phyloP scores from a whole-genome alignment of 495 filamentous ascomycete species.

The Parathielavia appendiculata region DNA sequence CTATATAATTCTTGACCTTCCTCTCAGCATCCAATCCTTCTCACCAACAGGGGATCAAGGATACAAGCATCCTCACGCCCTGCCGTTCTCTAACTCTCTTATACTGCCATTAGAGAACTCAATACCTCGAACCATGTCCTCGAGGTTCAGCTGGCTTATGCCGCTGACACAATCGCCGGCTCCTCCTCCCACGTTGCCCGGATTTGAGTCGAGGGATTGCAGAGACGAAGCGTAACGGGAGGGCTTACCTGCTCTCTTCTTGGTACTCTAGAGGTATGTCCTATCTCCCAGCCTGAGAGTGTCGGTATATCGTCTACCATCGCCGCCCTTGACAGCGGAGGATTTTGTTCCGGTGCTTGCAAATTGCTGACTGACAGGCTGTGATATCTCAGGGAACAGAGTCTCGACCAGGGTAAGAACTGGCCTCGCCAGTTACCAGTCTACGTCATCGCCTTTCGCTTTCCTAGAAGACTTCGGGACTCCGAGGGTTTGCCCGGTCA shows the following conservation, averaged over 20 bases:
- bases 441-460: neutral
- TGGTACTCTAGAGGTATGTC: conserved; percentile 1
- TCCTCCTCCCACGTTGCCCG: too few species aligned
- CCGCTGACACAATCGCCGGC: neutral
- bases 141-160: neutral
- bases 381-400: conserved; percentile 7
- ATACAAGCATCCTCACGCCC: neutral
- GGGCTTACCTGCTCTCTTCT: neutral
- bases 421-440: neutral
- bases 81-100: too few species aligned
- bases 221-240: neutral
- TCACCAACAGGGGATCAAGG: neutral
- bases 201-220: neutral
- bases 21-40: neutral
- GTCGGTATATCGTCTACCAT: neutral
- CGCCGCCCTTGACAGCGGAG: neutral
- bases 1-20: conserved; percentile 16
- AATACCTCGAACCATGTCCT: neutral
- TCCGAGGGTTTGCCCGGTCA: neutral
- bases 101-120: neutral
- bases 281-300: neutral
- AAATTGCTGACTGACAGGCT: conserved; percentile 3
- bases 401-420: neutral
- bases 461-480: neutral
- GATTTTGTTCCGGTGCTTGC: conserved; percentile 16